Conservation (phyloP, 1,284 basidiomycete species). For the Boletus sp. region DNA sequence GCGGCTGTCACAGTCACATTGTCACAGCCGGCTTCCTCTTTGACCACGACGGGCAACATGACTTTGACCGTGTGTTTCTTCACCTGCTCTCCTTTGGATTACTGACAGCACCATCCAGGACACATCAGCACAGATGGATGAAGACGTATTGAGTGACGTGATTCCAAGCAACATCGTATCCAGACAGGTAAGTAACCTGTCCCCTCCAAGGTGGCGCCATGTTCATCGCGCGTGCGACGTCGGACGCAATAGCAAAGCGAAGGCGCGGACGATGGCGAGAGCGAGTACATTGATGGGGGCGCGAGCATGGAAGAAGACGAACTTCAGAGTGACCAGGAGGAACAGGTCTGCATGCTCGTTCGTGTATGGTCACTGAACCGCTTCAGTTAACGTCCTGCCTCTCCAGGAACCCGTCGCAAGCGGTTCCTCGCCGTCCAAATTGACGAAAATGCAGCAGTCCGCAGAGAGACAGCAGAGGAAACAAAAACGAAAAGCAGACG, state of each 20-base stretch:
- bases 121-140: constrained; percentile 44
- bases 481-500: constrained; percentile 66
- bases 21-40: constrained; percentile 17
- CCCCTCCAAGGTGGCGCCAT: background rate
- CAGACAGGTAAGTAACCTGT: constrained; percentile 54
- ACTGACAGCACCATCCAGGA: constrained; percentile 13
- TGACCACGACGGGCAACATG: constrained; percentile 21
- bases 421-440: constrained; percentile 40
- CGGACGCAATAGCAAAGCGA: constrained; percentile 57
- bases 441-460: constrained; percentile 39
- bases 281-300: constrained; percentile 56
- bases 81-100: background rate
- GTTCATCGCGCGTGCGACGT: constrained; percentile 14
- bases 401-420: constrained; percentile 28
- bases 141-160: constrained; percentile 78
- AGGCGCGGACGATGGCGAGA: constrained; percentile 60
- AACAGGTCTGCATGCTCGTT: constrained; percentile 33
- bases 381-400: constrained; percentile 10
- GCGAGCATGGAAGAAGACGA: constrained; percentile 59
- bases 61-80: constrained; percentile 18
- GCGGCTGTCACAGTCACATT: constrained; percentile 21
- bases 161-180: constrained; percentile 82
- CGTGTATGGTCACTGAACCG: constrained; percentile 4
- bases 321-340: constrained; percentile 58
- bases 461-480: constrained; percentile 52